Conservation (phyloP, 2,329 filamentous ascomycete species). For the Daldinia sp. region DNA sequence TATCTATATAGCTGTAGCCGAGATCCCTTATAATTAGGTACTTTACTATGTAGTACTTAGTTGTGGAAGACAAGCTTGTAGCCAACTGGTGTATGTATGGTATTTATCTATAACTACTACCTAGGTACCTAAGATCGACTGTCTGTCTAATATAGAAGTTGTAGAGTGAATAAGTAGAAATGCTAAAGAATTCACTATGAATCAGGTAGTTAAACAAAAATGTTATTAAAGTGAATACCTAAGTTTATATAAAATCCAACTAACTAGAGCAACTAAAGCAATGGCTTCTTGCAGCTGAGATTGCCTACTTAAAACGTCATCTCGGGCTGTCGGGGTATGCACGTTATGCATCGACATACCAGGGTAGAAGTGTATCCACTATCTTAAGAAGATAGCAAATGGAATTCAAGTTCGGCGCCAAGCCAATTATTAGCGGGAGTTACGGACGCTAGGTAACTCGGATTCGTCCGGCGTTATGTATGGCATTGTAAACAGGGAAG, state of each 20-base stretch:
- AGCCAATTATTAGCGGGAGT: slow-evolving; percentile 26
- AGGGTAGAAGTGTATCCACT: background rate
- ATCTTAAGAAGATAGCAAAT: slow-evolving; percentile 12
- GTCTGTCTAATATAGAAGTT: no score
- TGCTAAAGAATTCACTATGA: no score
- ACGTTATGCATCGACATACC: background rate
- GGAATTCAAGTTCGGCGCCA: slow-evolving; percentile 1
- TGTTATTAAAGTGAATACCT: background rate
- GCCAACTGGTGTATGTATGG: no score
- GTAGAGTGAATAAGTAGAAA: no score
- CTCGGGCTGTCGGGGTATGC: background rate
- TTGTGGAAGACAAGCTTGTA: no score
- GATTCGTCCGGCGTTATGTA: slow-evolving; percentile 9
- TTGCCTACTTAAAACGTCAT: background rate
- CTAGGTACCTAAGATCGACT: no score
- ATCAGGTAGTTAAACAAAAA: background rate
- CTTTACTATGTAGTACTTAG: no score
- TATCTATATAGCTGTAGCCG: no score
- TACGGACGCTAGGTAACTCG: slow-evolving; percentile 29
- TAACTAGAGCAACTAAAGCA: background rate
- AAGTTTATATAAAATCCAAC: background rate
- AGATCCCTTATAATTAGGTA: no score
- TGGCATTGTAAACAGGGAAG: slow-evolving; percentile 35
- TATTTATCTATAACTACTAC: no score
- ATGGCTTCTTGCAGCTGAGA: background rate